Conservation (phyloP, 768 basidiomycete species). For the Rhodotorula babjevae region DNA sequence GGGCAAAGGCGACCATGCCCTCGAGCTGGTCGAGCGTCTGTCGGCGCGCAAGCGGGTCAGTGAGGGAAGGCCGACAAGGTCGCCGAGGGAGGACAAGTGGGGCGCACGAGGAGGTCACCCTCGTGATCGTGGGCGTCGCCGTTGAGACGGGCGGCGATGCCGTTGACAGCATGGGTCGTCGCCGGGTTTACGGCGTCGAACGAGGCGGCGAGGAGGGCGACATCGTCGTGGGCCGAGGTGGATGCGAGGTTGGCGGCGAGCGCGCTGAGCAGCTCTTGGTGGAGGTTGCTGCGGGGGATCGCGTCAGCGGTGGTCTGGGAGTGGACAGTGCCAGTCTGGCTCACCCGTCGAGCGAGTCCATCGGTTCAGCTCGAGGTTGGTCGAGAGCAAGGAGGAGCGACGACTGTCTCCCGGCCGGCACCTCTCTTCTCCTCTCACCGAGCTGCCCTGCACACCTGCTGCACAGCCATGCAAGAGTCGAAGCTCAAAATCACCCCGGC, state of each 20-base stretch:
- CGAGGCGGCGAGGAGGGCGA: constrained; percentile 16
- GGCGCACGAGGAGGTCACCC: constrained; percentile 12
- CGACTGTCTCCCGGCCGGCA: background rate
- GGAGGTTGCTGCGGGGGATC: constrained; percentile 14
- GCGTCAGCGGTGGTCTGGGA: background rate
- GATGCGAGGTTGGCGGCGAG: constrained; percentile 37
- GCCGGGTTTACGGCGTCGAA: background rate
- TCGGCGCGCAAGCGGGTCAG: background rate
- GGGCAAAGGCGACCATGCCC: constrained; percentile 29
- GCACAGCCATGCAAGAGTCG: background rate
- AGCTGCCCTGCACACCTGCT: background rate
- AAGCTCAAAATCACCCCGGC: background rate
- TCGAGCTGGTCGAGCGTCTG: constrained; percentile 33
- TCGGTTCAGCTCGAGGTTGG: background rate
- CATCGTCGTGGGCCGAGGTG: background rate
- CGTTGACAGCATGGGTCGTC: background rate
- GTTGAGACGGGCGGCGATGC: background rate
- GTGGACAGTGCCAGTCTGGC: background rate
- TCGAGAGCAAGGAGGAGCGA: background rate
- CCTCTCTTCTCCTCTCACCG: too few species aligned
- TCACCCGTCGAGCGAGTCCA: constrained; percentile 16
- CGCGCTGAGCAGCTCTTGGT: constrained; percentile 20
- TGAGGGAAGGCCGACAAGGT: background rate
- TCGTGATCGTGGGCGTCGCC: background rate
- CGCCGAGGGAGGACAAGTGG: background rate